These are phyloP conservation scores for Auriscalpium vulgare DNA, from an alignment of 768 basidiomycete species.

Conservation along the genomic window DNA sequence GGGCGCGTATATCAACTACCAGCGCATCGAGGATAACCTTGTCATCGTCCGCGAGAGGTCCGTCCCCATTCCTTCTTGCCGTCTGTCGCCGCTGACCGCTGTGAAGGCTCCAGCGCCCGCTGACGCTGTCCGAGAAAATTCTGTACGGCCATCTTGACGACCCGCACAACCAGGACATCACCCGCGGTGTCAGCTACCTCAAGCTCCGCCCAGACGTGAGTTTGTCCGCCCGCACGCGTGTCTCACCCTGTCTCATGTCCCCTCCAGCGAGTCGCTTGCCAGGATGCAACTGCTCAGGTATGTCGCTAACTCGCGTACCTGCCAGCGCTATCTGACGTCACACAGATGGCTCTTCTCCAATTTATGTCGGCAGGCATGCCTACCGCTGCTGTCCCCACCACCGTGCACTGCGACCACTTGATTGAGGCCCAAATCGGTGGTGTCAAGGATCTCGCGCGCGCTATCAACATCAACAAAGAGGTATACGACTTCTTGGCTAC, in stretches of 20 bases:
- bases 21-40: constrained; percentile 97
- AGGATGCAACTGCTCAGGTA: constrained; percentile 82
- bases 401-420: constrained; percentile 98
- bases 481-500: constrained; percentile 99
- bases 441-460: constrained; percentile 86
- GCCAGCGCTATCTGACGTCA: constrained; percentile 5
- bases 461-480: constrained; percentile 92
- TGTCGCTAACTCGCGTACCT: neutral
- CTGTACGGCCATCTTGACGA: constrained; percentile 98
- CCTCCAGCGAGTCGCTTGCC: constrained; percentile 75
- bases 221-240: constrained; percentile 29
- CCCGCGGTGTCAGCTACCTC: constrained; percentile 89
- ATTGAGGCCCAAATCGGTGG: constrained; percentile 97
- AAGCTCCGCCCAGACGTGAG: constrained; percentile 95
- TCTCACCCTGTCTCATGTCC: constrained; percentile 1
- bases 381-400: constrained; percentile 94
- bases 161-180: constrained; percentile 83
- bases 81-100: neutral
- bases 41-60: constrained; percentile 79
- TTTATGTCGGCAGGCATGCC: constrained; percentile 99
- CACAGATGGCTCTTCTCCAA: constrained; percentile 95
- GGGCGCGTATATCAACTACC: constrained; percentile 84
- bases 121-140: constrained; percentile 95
- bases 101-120: constrained; percentile 72
- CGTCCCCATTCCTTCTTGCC: neutral